Conservation (phyloP, 495 filamentous ascomycete species). For the Barbatosphaeria neglecta region DNA sequence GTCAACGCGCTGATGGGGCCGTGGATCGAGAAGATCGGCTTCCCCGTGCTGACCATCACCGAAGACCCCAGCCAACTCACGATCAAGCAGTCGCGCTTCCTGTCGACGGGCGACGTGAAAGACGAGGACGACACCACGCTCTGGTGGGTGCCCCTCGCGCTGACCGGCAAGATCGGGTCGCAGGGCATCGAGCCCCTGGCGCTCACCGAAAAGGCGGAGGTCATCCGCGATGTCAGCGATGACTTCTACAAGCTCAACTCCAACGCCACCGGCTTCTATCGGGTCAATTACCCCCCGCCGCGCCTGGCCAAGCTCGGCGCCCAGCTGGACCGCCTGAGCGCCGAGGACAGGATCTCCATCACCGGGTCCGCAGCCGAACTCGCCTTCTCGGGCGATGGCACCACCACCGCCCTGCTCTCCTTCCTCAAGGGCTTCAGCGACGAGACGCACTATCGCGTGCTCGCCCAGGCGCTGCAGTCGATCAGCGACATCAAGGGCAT, state of each 20-base stretch:
- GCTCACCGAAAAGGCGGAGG: constrained; percentile 65
- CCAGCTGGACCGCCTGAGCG: constrained; percentile 57
- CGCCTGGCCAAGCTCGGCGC: constrained; percentile 70
- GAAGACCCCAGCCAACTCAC: constrained; percentile 74
- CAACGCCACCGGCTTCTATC: constrained; percentile 80
- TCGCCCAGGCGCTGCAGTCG: constrained; percentile 66
- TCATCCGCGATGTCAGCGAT: constrained; percentile 58
- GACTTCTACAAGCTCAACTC: constrained; percentile 89
- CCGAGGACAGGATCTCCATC: constrained; percentile 83
- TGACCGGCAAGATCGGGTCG: constrained; percentile 51
- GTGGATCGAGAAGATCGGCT: constrained; percentile 92
- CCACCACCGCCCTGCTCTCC: constrained; percentile 63
- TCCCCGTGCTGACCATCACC: constrained; percentile 74
- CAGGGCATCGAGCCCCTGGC: constrained; percentile 38
- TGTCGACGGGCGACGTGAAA: constrained; percentile 77
- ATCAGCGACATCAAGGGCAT: constrained; percentile 42
- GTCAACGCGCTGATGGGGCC: constrained; percentile 77
- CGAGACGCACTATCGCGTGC: constrained; percentile 82
- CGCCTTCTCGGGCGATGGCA: constrained; percentile 73
- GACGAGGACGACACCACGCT: constrained; percentile 74
- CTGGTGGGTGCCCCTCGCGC: constrained; percentile 92
- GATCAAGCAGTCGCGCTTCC: constrained; percentile 75
- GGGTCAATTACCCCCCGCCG: constrained; percentile 77
- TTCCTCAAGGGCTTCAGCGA: constrained; percentile 69
- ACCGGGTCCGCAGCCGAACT: constrained; percentile 87